Evolutionary conservation across 495 filamentous ascomycete species (phyloP).

Genomic region (Penicillium waksmanii): DNA sequence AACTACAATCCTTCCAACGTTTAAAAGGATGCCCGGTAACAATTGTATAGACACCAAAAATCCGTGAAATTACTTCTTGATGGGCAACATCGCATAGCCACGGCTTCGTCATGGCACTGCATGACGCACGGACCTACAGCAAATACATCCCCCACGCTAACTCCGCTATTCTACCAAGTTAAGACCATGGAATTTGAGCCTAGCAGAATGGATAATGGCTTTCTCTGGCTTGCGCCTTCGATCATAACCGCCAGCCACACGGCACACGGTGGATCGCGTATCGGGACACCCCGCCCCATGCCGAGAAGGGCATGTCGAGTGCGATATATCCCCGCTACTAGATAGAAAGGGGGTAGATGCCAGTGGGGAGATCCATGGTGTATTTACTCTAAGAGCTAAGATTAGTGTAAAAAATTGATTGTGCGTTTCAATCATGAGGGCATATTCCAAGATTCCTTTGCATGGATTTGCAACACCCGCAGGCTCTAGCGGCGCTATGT

Average conservation of each 20-base stretch:
- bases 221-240: not conserved
- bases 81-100: not conserved
- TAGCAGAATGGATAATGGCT: not conserved
- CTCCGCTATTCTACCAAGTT: not conserved
- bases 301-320: constrained; percentile 6
- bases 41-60: not conserved
- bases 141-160: not conserved
- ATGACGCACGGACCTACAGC: not conserved
- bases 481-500: no score
- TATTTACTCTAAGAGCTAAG: not conserved
- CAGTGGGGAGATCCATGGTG: not conserved
- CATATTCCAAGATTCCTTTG: no score
- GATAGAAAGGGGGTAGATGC: not conserved
- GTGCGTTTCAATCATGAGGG: no score
- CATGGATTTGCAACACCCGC: no score
- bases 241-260: constrained; percentile 7
- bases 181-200: not conserved
- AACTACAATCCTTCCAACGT: not conserved
- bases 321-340: not conserved
- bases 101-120: not conserved
- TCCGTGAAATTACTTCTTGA: not conserved
- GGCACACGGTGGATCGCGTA: constrained; percentile 13
- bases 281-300: constrained; percentile 4
- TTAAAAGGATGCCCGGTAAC: no score
- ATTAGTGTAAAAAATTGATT: not conserved